phyloP scores from a whole-genome alignment of 768 basidiomycete genomes.

The Naganishia friedmannii region DNA sequence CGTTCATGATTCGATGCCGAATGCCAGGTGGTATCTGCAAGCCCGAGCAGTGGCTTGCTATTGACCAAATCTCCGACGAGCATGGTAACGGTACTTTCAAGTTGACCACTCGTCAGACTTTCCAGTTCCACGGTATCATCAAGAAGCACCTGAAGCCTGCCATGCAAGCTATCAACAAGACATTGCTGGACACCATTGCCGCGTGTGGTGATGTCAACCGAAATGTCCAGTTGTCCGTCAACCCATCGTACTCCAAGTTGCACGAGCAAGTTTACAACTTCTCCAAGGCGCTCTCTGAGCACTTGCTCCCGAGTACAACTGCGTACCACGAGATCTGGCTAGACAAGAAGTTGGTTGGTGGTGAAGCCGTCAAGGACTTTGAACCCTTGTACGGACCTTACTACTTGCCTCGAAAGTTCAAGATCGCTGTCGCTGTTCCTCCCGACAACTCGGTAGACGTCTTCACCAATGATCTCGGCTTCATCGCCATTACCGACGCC shows the following conservation, averaged over 20 bases:
- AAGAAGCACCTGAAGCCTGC: conserved; percentile 93
- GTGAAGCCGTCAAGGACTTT: conserved; percentile 86
- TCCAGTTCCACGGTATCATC: conserved; percentile 99
- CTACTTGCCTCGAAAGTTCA: conserved; percentile 95
- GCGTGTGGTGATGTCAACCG: conserved; percentile 97
- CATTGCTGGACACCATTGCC: conserved; percentile 87
- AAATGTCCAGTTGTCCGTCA: conserved; percentile 85
- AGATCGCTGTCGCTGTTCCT: conserved; percentile 92
- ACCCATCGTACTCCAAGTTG: conserved; percentile 81
- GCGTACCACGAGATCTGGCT: conserved; percentile 99
- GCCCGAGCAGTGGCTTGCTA: conserved; percentile 86
- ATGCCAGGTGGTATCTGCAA: conserved; percentile 94
- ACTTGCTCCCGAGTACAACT: conserved; percentile 80
- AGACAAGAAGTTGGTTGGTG: conserved; percentile 92
- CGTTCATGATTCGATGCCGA: conserved; percentile 97
- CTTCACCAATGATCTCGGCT: conserved; percentile 85
- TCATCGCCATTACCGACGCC: conserved; percentile 83
- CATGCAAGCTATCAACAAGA: conserved; percentile 91
- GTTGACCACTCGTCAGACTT: conserved; percentile 94
- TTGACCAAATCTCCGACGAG: conserved; percentile 95
- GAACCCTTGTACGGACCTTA: conserved; percentile 98
- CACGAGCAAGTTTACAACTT: conserved; percentile 81
- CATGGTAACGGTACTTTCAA: conserved; percentile 92
- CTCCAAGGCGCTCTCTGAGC: conserved; percentile 74
- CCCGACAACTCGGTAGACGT: conserved; percentile 95